Base-by-base conservation (phyloP, 2,329 filamentous ascomycete genomes). In the Sarocladium strictum region DNA sequence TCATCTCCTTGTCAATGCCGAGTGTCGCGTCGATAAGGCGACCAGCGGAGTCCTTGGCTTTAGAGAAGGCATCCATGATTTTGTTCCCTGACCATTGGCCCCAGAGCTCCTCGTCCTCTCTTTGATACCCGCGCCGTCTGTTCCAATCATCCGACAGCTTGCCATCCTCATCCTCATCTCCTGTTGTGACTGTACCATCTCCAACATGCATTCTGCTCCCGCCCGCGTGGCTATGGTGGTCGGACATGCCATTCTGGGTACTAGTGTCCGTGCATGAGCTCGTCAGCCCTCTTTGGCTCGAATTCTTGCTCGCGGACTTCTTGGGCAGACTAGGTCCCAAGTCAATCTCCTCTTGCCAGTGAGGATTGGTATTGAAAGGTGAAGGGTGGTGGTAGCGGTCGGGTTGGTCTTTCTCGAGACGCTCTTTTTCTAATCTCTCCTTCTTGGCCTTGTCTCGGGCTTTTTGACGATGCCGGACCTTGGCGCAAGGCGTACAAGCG, bases 91-190 rank as follows among this genome's bases (percentile, higher is more conserved):
- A 63, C 62, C 85, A 83, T 58, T 81, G 69, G 17, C 90, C 90
- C 89, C 90, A 95, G 5, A 96, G 76, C 59, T 89, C 85, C 70
- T 97, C 92, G 60, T 96, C 91, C 66, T 94, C 89, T 54, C 91
- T 79, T 68, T 96, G 89, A 67, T 95, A 92, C 58, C 87, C 81
- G 68, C 84, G 65, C 19, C 67, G 85, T 62, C 78, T 78, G 64
- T 94, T 93, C 87, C 87, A 91, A 49, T 85, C 85, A 32, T 68
- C 65, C 17, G 55, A 56, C 6, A 37, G 9, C 29, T 52, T 24
- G 6, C 26, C 26, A n/a, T 52, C 32, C 45, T 67, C 68, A n/a
- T 68, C 69, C 63, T 83, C 75, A 54, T 61, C 59, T 12, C 53
- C 54, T 15, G 52, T 50, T 27, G 43, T 43, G 11, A 37, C 26